Evolutionary conservation across 257 asterid genomes (phyloP), one percentile per base, ranked within the genome.

Genomic region (Dorcoceras hygrometricum): DNA sequence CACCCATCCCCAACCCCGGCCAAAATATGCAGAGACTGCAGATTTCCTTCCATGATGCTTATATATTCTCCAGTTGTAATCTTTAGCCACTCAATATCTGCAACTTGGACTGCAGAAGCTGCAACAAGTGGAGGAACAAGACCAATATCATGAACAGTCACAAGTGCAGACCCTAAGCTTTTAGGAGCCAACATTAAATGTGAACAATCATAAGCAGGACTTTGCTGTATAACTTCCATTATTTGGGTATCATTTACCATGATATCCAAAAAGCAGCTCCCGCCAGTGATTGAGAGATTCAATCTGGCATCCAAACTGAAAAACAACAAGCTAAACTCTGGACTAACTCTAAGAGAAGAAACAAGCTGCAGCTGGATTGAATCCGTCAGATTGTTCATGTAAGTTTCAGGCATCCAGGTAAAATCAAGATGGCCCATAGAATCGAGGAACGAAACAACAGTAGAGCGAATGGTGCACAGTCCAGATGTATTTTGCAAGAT

Each of bases 41-140:
- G 67, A 81, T 78, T 80, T 78, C 96, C 97, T 74, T 80, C 84
- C 81, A 74, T 79, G 31, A 91, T 76, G 78, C 96, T 89, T 75
- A 91, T 70, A 71, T 73, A 86, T 66, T 83, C 89, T 57, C 84
- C 80, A 0, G 95, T 67, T 74, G 71, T 69, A 76, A 92, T 83
- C 83, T 87, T 84, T 68, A 92, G 84, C 98, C 98, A 92, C 68
- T 87, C 96, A 72, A 89, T 70, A 62, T 89, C 97, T 9, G 93
- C 91, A 83, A 92, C 97, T 74, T 84, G 90, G 74, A 92, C 82
- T 19, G 76, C 67, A 56, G 96, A 81, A 60, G 86, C 82, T 48
- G 97, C 89, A 65, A 87, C 62, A 72, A 86, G 79, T 64, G 92
- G 87, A 67, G 98, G 97, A 70, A 75, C 72, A 77, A 89, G 81